Conservation (phyloP, 2,329 filamentous ascomycete species). For the Cercospora nicotianae region DNA sequence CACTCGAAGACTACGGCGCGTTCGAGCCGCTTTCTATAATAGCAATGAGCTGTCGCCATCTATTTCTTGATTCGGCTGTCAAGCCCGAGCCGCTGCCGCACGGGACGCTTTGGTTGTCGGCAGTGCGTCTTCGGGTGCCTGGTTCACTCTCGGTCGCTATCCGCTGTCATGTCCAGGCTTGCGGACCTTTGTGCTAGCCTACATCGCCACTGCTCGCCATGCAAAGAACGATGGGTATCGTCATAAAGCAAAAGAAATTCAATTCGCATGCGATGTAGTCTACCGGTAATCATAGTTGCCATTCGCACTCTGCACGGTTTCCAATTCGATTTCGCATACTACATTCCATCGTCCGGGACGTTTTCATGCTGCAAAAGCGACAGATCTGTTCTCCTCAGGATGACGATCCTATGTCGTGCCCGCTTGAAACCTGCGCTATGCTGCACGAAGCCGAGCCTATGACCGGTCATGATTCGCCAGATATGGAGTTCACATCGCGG, state of each 20-base stretch:
- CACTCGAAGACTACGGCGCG: neutral
- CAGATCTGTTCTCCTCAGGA: neutral
- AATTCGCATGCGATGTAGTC: neutral
- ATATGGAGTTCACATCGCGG: neutral
- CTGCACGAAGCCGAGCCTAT: constrained; percentile 12
- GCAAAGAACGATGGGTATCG: neutral
- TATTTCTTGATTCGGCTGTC: neutral
- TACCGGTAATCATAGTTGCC: neutral
- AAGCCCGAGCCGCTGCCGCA: neutral
- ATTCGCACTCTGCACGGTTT: neutral
- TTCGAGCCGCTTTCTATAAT: neutral
- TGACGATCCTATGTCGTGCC: neutral
- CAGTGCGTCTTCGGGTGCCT: neutral
- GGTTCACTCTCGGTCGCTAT: neutral
- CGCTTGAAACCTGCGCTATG: neutral
- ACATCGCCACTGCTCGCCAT: neutral
- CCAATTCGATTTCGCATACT: neutral
- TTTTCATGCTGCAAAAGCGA: neutral
- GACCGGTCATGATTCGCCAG: constrained; percentile 12
- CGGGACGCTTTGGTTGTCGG: neutral
- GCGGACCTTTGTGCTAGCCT: neutral
- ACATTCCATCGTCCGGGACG: neutral
- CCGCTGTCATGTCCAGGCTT: constrained; percentile 8
- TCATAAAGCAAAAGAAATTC: neutral
- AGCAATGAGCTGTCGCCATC: neutral